Base-by-base conservation (phyloP, 2,329 filamentous ascomycete species). In the Arthroderma uncinatum region DNA sequence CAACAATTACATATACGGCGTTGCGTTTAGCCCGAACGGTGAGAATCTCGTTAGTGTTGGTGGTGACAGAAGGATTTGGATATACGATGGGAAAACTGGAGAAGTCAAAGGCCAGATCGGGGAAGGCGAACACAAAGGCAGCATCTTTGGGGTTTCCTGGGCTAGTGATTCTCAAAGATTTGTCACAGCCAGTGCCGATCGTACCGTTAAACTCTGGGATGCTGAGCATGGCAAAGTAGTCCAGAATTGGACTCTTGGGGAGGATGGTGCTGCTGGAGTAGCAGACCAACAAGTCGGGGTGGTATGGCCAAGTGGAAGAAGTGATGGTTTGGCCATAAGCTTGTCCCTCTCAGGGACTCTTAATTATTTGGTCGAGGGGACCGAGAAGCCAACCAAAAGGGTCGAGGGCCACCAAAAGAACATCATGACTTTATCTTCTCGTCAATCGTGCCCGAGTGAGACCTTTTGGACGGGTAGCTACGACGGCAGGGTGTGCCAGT, bases 41-140 rank as follows among this genome's bases (percentile, higher is more conserved):
- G 83, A 78, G 40, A 77, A 78, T 37, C 76, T 98, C 60, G 87
- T 93, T 34, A 95, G 87, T 55, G 92, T 96, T 1, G 92, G 93
- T 37, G 89, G 87, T n/a, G 93, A 98, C 72, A 85, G 85, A 69
- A 83, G 82, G 68, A 95, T 98, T 62, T 94, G 93, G 78, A 77
- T 98, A 8, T 98, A 96, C 69, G 90, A 98, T 69, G 93, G 92
- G 61, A 95, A 95, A 79, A 95, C 90, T 14, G 93, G 93, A 30
- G 90, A 95, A 68, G 80, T 86, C 0, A 87, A 83, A 47, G 81
- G 77, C 59, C 80, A 88, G 64, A 85, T 98, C 64, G 70, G 72
- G 6, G 73, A 75, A 59, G 87, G 86, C 8, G 85, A 92, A 62
- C 93, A 98, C 70, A 92, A 84, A 4, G 93, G 93, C 52, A 95